These are phyloP conservation scores for Leccinum insigne DNA, from an alignment of 1,284 basidiomycete species.

Conservation along the genomic window DNA sequence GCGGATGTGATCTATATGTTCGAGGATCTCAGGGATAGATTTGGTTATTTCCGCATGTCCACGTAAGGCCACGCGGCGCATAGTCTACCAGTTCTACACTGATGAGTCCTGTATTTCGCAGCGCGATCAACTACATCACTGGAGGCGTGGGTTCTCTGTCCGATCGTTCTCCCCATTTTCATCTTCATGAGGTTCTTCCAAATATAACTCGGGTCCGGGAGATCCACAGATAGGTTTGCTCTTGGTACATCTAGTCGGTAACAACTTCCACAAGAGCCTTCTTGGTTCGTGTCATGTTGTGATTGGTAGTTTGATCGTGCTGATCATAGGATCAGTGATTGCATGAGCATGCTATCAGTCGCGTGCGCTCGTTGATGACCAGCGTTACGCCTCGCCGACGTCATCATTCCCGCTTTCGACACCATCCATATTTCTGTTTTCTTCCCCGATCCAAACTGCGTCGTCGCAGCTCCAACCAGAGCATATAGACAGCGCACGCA, in stretches of 20 bases:
- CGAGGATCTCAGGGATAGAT: slow-evolving; percentile 98
- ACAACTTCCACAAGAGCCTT: slow-evolving; percentile 89
- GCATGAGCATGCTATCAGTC: slow-evolving; percentile 63
- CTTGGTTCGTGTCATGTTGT: slow-evolving; percentile 53
- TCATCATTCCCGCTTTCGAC: slow-evolving; percentile 23
- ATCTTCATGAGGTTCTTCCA: slow-evolving; percentile 97
- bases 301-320: neutral
- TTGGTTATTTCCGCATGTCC: slow-evolving; percentile 94
- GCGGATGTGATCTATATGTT: slow-evolving; percentile 98
- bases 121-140: slow-evolving; percentile 88
- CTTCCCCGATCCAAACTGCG: slow-evolving; percentile 1
- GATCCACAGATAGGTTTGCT: slow-evolving; percentile 99
- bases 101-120: slow-evolving; percentile 27
- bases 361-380: slow-evolving; percentile 90
- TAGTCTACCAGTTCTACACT: slow-evolving; percentile 2
- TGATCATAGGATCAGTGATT: slow-evolving; percentile 56
- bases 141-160: slow-evolving; percentile 82
- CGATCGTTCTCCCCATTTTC: slow-evolving; percentile 88
- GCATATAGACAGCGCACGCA: slow-evolving; percentile 19
- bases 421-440: slow-evolving; percentile 26
- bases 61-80: slow-evolving; percentile 48
- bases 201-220: slow-evolving; percentile 93
- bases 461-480: slow-evolving; percentile 6
- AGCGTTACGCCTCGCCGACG: slow-evolving; percentile 36
- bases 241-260: slow-evolving; percentile 95